Base-by-base conservation (phyloP, 2,329 filamentous ascomycete species). In the Daldinia sp. region DNA sequence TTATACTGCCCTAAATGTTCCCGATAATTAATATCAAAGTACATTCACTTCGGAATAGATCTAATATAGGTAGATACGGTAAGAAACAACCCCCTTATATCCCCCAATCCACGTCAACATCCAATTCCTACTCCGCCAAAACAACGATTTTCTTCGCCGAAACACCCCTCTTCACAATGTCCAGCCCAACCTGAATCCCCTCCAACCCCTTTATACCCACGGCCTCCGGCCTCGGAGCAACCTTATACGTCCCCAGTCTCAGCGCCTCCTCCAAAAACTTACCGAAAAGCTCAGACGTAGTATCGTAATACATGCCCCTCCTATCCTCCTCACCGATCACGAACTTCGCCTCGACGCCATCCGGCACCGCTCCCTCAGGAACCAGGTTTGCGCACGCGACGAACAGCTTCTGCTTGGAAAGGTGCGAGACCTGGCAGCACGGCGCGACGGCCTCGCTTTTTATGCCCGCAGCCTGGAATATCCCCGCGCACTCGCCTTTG, bases 111-210 rank as follows among this genome's bases (percentile, higher is more conserved):
- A n/a, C n/a, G n/a, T n/a, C n/a, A n/a, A 19, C 10, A 19, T 8
- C 4, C 4, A 27, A 49, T n/a, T 6, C 15, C 41, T 47, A 56
- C 32, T 54, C 21, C 15, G 35, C 62, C 19, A 43, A 49, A n/a
- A 64, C 62, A 41, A 63, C 48, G 35, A 63, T 60, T 52, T 63
- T 63, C 52, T 54, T 62, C 13, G 63, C 63, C 52, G 55, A 60
- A 27, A 63, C 47, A 1, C 55, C 63, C 41, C 61, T 48, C 29
- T 10, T 37, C 48, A 64, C 17, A n/a, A 30, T 41, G 55, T 64
- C 58, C 23, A 64, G 9, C 49, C 58, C 62, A 23, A 23, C 53
- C 53, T 64, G 58, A 10, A 64, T 55, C 6, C 62, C 62, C 21
- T 58, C 62, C 3, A 64, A 6, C 3, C 62, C 62, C 34, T 13